A percentile compares a stretch with the other conserved stretches of the same genome.
Evolutionary conservation across 129 eudicot species (phyloP).

Genomic region (Flaveria robusta): DNA sequence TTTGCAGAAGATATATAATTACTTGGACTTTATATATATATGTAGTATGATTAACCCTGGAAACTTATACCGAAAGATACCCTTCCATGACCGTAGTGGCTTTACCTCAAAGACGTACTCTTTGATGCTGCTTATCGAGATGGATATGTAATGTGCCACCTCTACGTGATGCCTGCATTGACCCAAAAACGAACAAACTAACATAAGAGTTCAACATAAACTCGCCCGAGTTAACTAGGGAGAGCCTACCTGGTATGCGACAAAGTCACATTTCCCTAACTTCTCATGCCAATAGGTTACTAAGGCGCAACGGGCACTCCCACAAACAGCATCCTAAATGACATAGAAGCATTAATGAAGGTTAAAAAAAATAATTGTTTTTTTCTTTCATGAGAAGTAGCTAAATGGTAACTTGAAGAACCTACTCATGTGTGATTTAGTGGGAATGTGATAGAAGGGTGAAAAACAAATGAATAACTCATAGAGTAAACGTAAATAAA

Average conservation of each 20-base stretch:
- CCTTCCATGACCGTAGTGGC: constrained; percentile 79
- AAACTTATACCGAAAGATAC: constrained; percentile 50
- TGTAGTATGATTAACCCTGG: background rate
- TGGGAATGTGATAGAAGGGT: too few species aligned
- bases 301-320: constrained; percentile 88
- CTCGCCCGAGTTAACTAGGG: too few species aligned
- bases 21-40: background rate
- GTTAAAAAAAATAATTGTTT: background rate
- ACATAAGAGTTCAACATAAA: background rate
- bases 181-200: background rate
- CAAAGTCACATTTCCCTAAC: constrained; percentile 67
- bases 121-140: constrained; percentile 63
- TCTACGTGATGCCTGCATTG: constrained; percentile 76
- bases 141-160: constrained; percentile 66
- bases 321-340: constrained; percentile 79
- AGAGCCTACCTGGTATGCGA: constrained; percentile 64
- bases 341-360: constrained; percentile 1
- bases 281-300: constrained; percentile 74
- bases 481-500: too few species aligned
- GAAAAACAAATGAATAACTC: too few species aligned
- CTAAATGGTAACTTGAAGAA: too few species aligned
- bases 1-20: background rate
- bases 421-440: too few species aligned
- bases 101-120: constrained; percentile 67
- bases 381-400: too few species aligned